Conservation (phyloP, 495 filamentous ascomycete species). For the Arthonia radiata region DNA sequence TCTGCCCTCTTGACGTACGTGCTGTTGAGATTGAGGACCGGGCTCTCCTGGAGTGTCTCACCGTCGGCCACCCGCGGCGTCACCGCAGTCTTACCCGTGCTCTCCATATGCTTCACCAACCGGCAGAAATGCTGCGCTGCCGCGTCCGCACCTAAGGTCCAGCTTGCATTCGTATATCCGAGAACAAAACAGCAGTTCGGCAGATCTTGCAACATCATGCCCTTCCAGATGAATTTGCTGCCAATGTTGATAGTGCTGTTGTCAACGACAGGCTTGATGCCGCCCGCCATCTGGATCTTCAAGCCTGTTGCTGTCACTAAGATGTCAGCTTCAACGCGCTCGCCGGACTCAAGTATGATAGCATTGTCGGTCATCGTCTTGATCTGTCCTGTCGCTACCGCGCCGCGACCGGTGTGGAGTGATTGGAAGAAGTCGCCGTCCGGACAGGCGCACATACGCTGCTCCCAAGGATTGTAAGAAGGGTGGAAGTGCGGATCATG, state of each 20-base stretch:
- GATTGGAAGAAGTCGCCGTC: slow-evolving; percentile 47
- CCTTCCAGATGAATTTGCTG: slow-evolving; percentile 29
- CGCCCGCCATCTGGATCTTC: slow-evolving; percentile 26
- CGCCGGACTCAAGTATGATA: slow-evolving; percentile 30
- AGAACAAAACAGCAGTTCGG: slow-evolving; percentile 31
- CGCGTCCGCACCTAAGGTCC: slow-evolving; percentile 34
- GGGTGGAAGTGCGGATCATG: slow-evolving; percentile 48
- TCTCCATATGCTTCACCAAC: slow-evolving; percentile 18
- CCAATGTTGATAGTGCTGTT: slow-evolving; percentile 21
- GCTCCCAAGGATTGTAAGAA: slow-evolving; percentile 44
- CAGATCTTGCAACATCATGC: slow-evolving; percentile 32
- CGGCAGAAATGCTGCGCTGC: slow-evolving; percentile 23
- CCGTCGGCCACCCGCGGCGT: slow-evolving; percentile 9
- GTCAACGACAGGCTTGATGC: slow-evolving; percentile 26
- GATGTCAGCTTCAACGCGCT: slow-evolving; percentile 36
- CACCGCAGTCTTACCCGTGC: slow-evolving; percentile 13
- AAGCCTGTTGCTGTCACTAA: slow-evolving; percentile 58
- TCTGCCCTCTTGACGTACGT: slow-evolving; percentile 24
- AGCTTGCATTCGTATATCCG: slow-evolving; percentile 31
- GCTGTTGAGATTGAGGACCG: slow-evolving; percentile 21
- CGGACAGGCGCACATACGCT: slow-evolving; percentile 46
- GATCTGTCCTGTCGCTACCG: slow-evolving; percentile 45
- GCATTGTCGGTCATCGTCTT: slow-evolving; percentile 31
- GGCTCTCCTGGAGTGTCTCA: slow-evolving; percentile 13
- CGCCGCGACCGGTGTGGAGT: slow-evolving; percentile 28